These are phyloP conservation scores for Sesbania bispinosa DNA, from an alignment of 306 rosid species.

Conservation along the genomic window DNA sequence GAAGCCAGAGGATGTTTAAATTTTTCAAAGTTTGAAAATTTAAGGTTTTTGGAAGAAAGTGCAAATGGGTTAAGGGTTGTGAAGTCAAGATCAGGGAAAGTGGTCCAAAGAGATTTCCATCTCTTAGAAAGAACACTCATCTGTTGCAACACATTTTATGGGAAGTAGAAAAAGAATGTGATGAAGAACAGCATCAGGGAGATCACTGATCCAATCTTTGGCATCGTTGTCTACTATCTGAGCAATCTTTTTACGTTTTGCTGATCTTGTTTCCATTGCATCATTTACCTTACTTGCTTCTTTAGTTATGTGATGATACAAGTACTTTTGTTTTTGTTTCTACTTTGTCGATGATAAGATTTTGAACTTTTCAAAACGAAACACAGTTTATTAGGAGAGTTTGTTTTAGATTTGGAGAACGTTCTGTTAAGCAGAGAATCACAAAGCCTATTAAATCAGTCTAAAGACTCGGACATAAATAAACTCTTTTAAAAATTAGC, in stretches of 20 bases:
- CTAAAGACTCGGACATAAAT: conserved; percentile 30
- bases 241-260: conserved; percentile 43
- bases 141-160: conserved; percentile 57
- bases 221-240: background rate
- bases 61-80: conserved; percentile 34
- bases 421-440: conserved; percentile 15
- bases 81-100: conserved; percentile 81
- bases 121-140: conserved; percentile 60
- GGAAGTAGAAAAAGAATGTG: conserved; percentile 61
- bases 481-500: background rate
- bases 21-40: conserved; percentile 2
- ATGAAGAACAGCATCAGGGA: conserved; percentile 71
- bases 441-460: background rate
- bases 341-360: conserved; percentile 13
- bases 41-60: background rate
- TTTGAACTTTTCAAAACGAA: conserved; percentile 55
- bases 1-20: background rate
- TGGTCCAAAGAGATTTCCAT: conserved; percentile 62
- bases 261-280: conserved; percentile 71
- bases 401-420: conserved; percentile 31
- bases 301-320: background rate
- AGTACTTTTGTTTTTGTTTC: background rate
- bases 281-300: background rate
- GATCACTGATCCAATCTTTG: conserved; percentile 60
- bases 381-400: conserved; percentile 35